Percentiles rank a stretch among this genome's conserved stretches.
These are phyloP conservation scores for Yueomyces sp. DNA, from an alignment of 1,139 yeast genomes.

Conservation along the genomic window DNA sequence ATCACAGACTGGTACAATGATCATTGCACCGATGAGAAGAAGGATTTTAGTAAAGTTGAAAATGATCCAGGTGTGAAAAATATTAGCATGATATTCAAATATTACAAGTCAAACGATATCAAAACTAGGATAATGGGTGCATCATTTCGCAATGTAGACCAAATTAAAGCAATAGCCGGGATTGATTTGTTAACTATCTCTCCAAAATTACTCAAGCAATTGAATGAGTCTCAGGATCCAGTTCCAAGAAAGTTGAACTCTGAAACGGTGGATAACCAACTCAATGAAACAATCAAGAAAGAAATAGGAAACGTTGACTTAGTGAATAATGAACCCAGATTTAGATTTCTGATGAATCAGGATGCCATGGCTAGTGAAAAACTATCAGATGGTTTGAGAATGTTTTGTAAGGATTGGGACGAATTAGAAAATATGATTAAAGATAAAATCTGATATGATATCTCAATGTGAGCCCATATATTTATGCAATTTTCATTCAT, in stretches of 20 bases:
- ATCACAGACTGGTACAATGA: constrained; percentile 97
- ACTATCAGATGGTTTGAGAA: constrained; percentile 93
- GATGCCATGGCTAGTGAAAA: constrained; percentile 98
- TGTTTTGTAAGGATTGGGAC: constrained; percentile 84
- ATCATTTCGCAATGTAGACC: constrained; percentile 93
- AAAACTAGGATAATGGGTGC: constrained; percentile 99
- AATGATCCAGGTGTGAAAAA: constrained; percentile 92
- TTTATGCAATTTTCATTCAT: too few species aligned
- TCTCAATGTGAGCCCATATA: too few species aligned
- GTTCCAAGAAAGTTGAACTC: constrained; percentile 73
- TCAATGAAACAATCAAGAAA: constrained; percentile 23
- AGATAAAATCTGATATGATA: constrained; percentile 40
- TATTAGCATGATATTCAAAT: constrained; percentile 79
- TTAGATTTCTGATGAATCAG: constrained; percentile 85
- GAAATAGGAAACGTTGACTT: constrained; percentile 45
- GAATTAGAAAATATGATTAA: constrained; percentile 69
- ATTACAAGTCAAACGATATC: constrained; percentile 94
- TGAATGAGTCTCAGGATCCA: constrained; percentile 58
- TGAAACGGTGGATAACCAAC: constrained; percentile 37
- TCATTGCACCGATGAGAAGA: constrained; percentile 65
- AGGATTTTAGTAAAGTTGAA: constrained; percentile 36
- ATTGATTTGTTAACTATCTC: constrained; percentile 90
- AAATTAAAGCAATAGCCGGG: constrained; percentile 94
- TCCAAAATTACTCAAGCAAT: constrained; percentile 82
- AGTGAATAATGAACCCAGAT: constrained; percentile 73